Evolutionary conservation across 2,329 filamentous ascomycete genomes (phyloP), one percentile per base, ranked within the genome.

Genomic region (Penicillium glabrum): DNA sequence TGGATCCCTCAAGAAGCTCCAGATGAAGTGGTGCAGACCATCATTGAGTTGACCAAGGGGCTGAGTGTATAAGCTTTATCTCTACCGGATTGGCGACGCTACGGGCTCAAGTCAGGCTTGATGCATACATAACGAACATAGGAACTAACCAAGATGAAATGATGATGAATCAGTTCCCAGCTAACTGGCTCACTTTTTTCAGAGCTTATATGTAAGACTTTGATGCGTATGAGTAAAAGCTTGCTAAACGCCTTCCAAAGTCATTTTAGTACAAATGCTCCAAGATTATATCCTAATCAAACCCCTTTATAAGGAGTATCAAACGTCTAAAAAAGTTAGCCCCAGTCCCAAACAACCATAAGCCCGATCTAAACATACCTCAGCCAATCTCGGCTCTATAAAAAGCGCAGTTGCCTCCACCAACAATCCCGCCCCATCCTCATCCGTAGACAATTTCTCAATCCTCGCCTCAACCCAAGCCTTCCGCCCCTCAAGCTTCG

Each of bases 391-490:
- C 13, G 49, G 53, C 29, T 56, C 31, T 31, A 53, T 39, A 19
- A 43, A 53, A 19, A 50, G 53, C 14, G 49, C 45, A 14, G 16
- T 39, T 23, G 53, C 57, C 39, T 59, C 53, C 6, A 48, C 49
- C 14, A 56, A 19, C 31, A 53, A 31, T 24, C 19, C 33, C 10
- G 24, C 3, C 33, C 33, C 47, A 16, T 51, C 26, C 9, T 24
- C 33, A 24, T 19, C 37, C 21, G 21, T 9, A 19, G 33, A 41
- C 9, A 50, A 21, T 53, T 89, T 87, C 82, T 96, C 91, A 65
- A 98, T 87, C 66, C 85, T 84, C 1, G 90, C 93, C 76, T 89
- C 88, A 1, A 96, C 90, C 91, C 91, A 96, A 11, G 91, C 93
- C 79, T 98, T 98, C 60, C 93, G 82, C 1, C 93, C 93, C 70